Evolutionary conservation across 163 green algal species (phyloP), one percentile per base, ranked within the genome.

Genomic region (Prototheca stagnorum): DNA sequence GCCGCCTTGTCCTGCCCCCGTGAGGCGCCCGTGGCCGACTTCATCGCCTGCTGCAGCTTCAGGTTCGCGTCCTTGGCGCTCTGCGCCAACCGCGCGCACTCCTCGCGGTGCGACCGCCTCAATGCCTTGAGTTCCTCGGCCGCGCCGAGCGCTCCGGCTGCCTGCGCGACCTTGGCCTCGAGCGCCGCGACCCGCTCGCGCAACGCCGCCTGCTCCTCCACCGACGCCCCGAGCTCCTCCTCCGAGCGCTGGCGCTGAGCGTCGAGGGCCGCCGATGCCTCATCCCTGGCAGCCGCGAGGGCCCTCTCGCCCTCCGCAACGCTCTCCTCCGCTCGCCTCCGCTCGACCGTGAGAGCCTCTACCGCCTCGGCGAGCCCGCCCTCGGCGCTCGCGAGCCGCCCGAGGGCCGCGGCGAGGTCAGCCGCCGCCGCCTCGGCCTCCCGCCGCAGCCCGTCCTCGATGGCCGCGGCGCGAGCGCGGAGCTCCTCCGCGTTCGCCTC

Each of bases 91-190:
- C 56, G 45, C 4, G 64, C 47, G 19, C 80, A 45, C 56, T 92
- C 75, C 56, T 83, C 64, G 61, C 79, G 80, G 62, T 79, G 65
- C 62, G 64, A 61, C 20, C 61, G 51, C 48, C 58, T 68, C 37
- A 77, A 65, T 31, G 83, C 73, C 24, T 63, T 67, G 3, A 85
- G 68, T 55, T 88, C 76, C 23, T 88, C 78, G 33, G 76, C 74
- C 3, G 75, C 73, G 33, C 68, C 69, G 1, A 88, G 42, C 1
- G 67, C 61, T 1, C 54, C 66, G 4, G 68, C 70, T 2, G 78
- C 78, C 41, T 73, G 51, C 1, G 59, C 59, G 24, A 88, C 51
- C 64, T 77, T 80, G 36, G 50, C 63, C 11, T 78, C 67, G 40
- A 85, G 57, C 45, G 75, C 64, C 5, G 35, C 46, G 41, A 62